These are phyloP conservation scores for Clitopilus hobsonii DNA, from an alignment of 768 basidiomycete genomes.

Conservation along the genomic window DNA sequence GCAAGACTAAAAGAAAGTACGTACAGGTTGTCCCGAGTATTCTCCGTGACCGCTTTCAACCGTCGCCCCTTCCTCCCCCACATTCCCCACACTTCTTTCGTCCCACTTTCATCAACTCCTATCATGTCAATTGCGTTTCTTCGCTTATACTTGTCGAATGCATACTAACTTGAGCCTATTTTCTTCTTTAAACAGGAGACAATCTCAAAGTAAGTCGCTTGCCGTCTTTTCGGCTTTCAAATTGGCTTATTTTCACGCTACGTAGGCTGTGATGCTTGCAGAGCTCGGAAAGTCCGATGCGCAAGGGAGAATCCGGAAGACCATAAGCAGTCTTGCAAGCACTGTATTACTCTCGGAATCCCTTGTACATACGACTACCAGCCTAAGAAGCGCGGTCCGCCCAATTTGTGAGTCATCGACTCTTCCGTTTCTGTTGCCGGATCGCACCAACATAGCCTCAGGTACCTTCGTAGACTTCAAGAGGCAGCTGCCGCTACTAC, in stretches of 20 bases:
- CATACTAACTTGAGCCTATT: constrained; percentile 30
- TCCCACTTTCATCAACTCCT: constrained; percentile 23
- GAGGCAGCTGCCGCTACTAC: constrained; percentile 65
- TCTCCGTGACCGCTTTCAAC: constrained; percentile 42
- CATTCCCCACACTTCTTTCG: constrained; percentile 34
- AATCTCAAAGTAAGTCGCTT: constrained; percentile 69
- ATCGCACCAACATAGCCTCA: constrained; percentile 21
- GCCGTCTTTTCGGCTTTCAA: background rate
- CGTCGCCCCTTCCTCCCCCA: constrained; percentile 31
- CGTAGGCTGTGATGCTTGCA: constrained; percentile 80
- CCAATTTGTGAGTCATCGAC: constrained; percentile 64
- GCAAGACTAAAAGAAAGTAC: constrained; percentile 78
- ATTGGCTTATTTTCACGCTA: constrained; percentile 10
- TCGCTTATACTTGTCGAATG: constrained; percentile 16
- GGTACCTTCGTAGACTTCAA: constrained; percentile 76
- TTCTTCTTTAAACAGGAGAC: constrained; percentile 48
- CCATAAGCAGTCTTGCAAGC: constrained; percentile 77
- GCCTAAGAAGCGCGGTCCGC: constrained; percentile 91
- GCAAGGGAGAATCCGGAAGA: constrained; percentile 77
- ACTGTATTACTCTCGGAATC: constrained; percentile 77
- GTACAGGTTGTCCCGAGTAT: constrained; percentile 50
- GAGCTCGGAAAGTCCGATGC: constrained; percentile 83
- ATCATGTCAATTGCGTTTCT: constrained; percentile 15
- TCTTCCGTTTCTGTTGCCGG: constrained; percentile 1
- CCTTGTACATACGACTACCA: constrained; percentile 90